Conservation (phyloP, 441 rosid species). For the Syzygium malaccense region DNA sequence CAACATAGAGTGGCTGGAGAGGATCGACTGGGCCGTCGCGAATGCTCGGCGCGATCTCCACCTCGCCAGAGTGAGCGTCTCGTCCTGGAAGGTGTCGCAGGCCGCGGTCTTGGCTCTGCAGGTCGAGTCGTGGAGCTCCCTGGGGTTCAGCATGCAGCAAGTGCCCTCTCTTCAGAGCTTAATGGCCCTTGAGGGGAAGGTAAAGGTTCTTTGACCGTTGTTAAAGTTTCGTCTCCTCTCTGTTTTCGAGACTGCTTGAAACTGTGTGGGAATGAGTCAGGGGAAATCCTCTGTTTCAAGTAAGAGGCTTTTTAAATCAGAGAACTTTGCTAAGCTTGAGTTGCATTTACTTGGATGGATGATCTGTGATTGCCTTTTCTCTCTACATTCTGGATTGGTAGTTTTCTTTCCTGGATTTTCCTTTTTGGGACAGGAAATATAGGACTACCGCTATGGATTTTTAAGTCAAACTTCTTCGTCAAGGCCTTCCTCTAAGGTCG, state of each 20-base stretch:
- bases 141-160: neutral
- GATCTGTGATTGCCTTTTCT: neutral
- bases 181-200: conserved; percentile 4
- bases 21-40: neutral
- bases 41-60: neutral
- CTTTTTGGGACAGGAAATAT: neutral
- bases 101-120: neutral
- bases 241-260: neutral
- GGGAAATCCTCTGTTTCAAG: neutral
- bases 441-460: neutral
- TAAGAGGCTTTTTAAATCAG: neutral
- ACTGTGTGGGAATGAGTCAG: neutral
- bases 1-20: neutral
- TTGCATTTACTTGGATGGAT: neutral
- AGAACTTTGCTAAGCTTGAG: neutral
- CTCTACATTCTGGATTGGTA: neutral
- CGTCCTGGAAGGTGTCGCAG: conserved; percentile 3
- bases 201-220: neutral
- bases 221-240: neutral
- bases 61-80: neutral
- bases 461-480: neutral
- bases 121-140: neutral
- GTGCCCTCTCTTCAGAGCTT: neutral
- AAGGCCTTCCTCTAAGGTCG: neutral
- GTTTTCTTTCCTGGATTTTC: neutral